A percentile compares a stretch with the other conserved stretches of the same genome.
Evolutionary conservation across 768 basidiomycete genomes (phyloP).

Genomic region (Nidularia sp.): DNA sequence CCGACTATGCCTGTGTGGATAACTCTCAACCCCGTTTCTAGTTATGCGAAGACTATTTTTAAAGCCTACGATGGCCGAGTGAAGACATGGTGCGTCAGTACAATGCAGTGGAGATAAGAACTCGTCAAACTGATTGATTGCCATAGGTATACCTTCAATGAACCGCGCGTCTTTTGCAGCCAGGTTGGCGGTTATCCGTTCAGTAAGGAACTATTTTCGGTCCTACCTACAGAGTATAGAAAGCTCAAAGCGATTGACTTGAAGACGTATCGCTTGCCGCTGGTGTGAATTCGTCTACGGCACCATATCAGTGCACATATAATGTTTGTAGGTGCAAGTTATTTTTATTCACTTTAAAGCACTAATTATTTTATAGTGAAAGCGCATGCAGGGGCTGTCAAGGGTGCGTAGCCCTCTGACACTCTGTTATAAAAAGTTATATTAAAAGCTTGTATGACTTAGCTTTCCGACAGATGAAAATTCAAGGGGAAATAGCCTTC

Average conservation of each 20-base stretch:
- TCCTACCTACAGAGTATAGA: not conserved
- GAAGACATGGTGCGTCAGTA: conserved; percentile 49
- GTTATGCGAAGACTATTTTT: conserved; percentile 48
- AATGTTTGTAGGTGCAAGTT: conserved; percentile 29
- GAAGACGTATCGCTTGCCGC: conserved; percentile 35
- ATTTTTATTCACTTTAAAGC: not conserved
- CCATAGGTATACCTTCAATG: conserved; percentile 55
- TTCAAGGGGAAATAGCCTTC: conserved; percentile 48
- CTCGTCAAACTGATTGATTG: too few relatives aligned
- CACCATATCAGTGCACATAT: conserved; percentile 40
- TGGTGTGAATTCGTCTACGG: conserved; percentile 37
- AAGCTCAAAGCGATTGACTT: not conserved
- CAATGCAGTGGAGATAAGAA: too few relatives aligned
- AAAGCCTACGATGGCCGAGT: conserved; percentile 42
- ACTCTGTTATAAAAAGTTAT: not conserved
- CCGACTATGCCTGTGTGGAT: not conserved
- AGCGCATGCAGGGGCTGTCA: conserved; percentile 47
- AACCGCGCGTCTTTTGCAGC: conserved; percentile 40
- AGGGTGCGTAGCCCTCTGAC: conserved; percentile 21
- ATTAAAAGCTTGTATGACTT: too few relatives aligned
- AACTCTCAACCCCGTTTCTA: conserved; percentile 7
- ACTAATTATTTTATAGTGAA: conserved; percentile 22
- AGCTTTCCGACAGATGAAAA: conserved; percentile 44
- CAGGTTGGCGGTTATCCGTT: conserved; percentile 35
- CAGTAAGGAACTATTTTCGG: conserved; percentile 20